phyloP scores from a whole-genome alignment of 345 rosid species.

The Brassica carinata region DNA sequence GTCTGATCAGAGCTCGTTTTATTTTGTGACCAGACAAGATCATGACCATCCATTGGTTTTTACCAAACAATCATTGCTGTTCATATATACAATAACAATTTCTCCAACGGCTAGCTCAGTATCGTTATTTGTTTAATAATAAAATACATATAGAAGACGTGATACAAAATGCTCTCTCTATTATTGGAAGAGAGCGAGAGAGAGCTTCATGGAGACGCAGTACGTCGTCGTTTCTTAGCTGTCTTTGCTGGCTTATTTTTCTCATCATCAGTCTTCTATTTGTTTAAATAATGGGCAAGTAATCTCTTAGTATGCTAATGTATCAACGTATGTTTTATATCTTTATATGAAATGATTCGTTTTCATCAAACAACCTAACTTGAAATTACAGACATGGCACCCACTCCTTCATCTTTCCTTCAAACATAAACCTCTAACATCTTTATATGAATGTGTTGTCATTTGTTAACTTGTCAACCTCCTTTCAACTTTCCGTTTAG shows the following conservation, averaged over 20 bases:
- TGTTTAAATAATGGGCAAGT: constrained; percentile 19
- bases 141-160: constrained; percentile 1
- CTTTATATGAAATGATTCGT: constrained; percentile 30
- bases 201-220: constrained; percentile 5
- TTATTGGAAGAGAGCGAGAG: constrained; percentile 20
- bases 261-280: constrained; percentile 14
- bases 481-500: neutral
- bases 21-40: constrained; percentile 26
- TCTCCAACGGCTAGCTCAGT: constrained; percentile 33
- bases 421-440: constrained; percentile 23
- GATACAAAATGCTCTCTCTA: constrained; percentile 24
- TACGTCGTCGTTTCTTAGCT: constrained; percentile 33
- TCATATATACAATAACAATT: constrained; percentile 24
- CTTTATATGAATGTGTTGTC: neutral
- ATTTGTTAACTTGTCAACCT: constrained; percentile 3
- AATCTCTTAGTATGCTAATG: constrained; percentile 22
- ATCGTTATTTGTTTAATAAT: neutral
- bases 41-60: constrained; percentile 24
- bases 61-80: constrained; percentile 38
- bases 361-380: constrained; percentile 38
- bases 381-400: constrained; percentile 58
- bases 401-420: constrained; percentile 49
- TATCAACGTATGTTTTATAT: neutral
- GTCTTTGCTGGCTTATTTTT: constrained; percentile 25
- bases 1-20: neutral